Evolutionary conservation across 2,329 filamentous ascomycete genomes (phyloP).

Genomic region (Beauveria australis): DNA sequence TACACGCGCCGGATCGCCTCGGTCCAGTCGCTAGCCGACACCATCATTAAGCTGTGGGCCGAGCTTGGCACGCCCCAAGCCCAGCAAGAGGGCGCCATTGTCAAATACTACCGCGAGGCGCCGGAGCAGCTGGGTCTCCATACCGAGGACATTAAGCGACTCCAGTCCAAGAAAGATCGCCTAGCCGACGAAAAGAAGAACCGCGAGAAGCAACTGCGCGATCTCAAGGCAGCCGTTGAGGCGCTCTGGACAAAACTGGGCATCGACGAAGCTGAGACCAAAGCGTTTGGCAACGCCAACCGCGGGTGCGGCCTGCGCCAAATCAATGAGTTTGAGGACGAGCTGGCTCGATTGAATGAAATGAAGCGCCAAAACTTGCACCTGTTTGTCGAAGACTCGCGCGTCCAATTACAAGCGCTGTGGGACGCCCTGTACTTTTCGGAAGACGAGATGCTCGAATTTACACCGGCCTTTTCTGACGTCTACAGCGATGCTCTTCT

Average conservation of each 20-base stretch:
- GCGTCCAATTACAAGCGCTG: constrained; percentile 82
- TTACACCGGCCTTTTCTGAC: constrained; percentile 92
- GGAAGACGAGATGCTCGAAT: constrained; percentile 98
- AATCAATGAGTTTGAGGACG: constrained; percentile 94
- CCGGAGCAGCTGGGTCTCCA: constrained; percentile 93
- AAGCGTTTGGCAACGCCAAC: constrained; percentile 77
- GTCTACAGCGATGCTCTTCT: constrained; percentile 94
- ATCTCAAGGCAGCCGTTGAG: constrained; percentile 72
- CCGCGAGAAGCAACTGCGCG: constrained; percentile 68
- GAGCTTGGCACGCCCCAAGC: constrained; percentile 91
- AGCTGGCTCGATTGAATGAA: constrained; percentile 77
- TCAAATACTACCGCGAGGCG: constrained; percentile 81
- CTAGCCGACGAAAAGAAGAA: constrained; percentile 80
- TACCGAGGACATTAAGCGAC: constrained; percentile 68
- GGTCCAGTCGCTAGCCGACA: constrained; percentile 67
- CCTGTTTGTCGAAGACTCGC: constrained; percentile 89
- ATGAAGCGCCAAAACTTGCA: constrained; percentile 93
- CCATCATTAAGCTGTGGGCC: constrained; percentile 91
- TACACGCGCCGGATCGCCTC: constrained; percentile 75
- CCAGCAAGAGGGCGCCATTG: constrained; percentile 79
- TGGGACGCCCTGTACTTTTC: constrained; percentile 94
- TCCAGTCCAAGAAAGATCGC: constrained; percentile 70
- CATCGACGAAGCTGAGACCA: constrained; percentile 74
- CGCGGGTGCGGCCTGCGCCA: constrained; percentile 83
- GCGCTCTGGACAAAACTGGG: constrained; percentile 82